phyloP scores from a whole-genome alignment of 2,329 filamentous ascomycete genomes.

The Penicillium italicum region DNA sequence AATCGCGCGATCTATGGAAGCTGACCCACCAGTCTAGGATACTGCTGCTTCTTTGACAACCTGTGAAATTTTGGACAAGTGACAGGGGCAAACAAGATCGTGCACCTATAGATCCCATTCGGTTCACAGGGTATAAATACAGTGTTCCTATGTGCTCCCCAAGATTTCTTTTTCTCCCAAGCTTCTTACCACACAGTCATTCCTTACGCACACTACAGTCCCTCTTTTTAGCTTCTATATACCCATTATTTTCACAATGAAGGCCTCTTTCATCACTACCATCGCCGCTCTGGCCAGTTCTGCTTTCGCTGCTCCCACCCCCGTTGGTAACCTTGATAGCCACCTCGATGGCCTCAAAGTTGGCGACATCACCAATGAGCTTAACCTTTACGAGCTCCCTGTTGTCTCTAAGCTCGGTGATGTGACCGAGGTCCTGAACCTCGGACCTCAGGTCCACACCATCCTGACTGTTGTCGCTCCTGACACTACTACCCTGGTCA shows the following conservation, averaged over 20 bases:
- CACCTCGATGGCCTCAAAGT: constrained; percentile 17
- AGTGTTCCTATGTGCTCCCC: neutral
- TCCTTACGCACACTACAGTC: constrained; percentile 16
- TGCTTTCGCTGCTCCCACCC: constrained; percentile 9
- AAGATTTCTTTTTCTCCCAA: neutral
- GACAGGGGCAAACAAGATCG: neutral
- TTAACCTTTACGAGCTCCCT: constrained; percentile 16
- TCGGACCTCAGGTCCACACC: constrained; percentile 30
- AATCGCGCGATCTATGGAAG: neutral
- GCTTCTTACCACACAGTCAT: constrained; percentile 13
- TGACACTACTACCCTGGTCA: constrained; percentile 27
- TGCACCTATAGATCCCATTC: constrained; percentile 1
- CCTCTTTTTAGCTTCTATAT: constrained; percentile 8
- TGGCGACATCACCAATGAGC: constrained; percentile 20
- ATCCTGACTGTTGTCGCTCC: constrained; percentile 31
- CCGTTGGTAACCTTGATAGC: constrained; percentile 6
- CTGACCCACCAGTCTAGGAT: constrained; percentile 2
- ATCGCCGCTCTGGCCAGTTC: constrained; percentile 20
- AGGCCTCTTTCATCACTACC: constrained; percentile 24
- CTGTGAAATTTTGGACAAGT: neutral
- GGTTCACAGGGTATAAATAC: constrained; percentile 5
- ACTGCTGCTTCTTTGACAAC: neutral
- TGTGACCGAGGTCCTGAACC: constrained; percentile 18
- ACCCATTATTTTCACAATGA: constrained; percentile 22
- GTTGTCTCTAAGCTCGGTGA: constrained; percentile 18